These are phyloP conservation scores for Scheffersomyces illinoinensis DNA, from an alignment of 1,139 yeast species.

Conservation along the genomic window DNA sequence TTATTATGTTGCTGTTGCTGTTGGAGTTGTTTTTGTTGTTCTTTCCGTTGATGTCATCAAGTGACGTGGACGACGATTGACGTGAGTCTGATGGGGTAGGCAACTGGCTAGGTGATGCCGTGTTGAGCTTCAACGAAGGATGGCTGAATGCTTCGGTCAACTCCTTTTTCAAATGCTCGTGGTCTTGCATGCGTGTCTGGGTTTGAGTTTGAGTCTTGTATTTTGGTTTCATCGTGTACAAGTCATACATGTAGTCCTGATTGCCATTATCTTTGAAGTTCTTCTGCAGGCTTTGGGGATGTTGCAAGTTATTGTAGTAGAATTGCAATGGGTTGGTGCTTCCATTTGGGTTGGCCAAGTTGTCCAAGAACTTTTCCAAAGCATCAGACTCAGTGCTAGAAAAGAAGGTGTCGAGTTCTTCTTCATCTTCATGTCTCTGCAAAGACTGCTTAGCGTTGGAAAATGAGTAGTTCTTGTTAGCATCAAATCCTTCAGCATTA, in stretches of 20 bases:
- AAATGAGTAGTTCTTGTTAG: conserved; percentile 1
- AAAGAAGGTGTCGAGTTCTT: conserved; percentile 46
- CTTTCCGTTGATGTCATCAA: conserved; percentile 5
- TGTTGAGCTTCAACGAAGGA: conserved; percentile 20
- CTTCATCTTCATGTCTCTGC: conserved; percentile 18
- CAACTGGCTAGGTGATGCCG: conserved; percentile 18
- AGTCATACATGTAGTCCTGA: conserved; percentile 24
- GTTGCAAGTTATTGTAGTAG: conserved; percentile 17
- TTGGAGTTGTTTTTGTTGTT: neutral
- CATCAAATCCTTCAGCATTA: neutral
- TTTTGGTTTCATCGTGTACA: conserved; percentile 32
- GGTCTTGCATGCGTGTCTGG: conserved; percentile 9
- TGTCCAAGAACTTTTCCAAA: conserved; percentile 46
- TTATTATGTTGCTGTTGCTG: conserved; percentile 11
- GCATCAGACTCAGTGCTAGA: conserved; percentile 48
- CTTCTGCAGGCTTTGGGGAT: conserved; percentile 4
- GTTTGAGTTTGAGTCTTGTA: conserved; percentile 6
- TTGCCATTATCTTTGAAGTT: conserved; percentile 3
- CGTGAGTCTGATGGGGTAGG: conserved; percentile 37
- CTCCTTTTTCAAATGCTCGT: conserved; percentile 29
- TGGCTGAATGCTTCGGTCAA: conserved; percentile 40
- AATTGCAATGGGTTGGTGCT: conserved; percentile 31
- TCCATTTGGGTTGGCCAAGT: conserved; percentile 35
- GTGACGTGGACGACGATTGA: conserved; percentile 17
- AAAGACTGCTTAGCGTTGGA: neutral